Conservation (phyloP, 805 yeast genomes). For the Starmerella bacillaris region DNA sequence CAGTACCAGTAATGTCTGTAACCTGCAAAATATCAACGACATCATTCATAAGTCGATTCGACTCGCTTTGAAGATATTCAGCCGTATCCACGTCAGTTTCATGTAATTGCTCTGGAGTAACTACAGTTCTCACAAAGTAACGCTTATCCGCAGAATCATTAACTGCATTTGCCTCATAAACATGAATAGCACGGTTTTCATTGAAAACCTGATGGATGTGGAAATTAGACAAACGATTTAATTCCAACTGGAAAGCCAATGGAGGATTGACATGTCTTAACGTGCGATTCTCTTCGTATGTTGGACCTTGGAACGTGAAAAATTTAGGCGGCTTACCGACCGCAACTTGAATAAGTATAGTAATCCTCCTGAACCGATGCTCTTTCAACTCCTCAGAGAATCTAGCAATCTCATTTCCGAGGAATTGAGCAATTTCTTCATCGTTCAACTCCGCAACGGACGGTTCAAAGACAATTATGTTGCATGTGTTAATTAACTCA, state of each 20-base stretch:
- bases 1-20: conserved; percentile 85
- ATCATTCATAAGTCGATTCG: conserved; percentile 88
- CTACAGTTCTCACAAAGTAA: conserved; percentile 91
- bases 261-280: conserved; percentile 98
- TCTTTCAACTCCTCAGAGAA: conserved; percentile 49
- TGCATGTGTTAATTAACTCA: conserved; percentile 57
- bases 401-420: conserved; percentile 48
- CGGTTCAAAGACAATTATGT: conserved; percentile 39
- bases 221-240: conserved; percentile 85
- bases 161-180: conserved; percentile 90
- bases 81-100: conserved; percentile 73
- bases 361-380: conserved; percentile 74
- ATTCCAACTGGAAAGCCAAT: conserved; percentile 88
- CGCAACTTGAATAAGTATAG: conserved; percentile 70
- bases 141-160: conserved; percentile 85
- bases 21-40: conserved; percentile 89
- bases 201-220: conserved; percentile 87
- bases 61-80: conserved; percentile 89
- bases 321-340: conserved; percentile 86
- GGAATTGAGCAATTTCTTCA: conserved; percentile 42
- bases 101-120: conserved; percentile 85
- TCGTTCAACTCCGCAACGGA: conserved; percentile 39
- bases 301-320: conserved; percentile 85
- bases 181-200: conserved; percentile 93
- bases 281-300: conserved; percentile 70